Percentiles rank a stretch among this genome's conserved stretches.
These are phyloP conservation scores for Sophora flavescens DNA, from an alignment of 306 rosid genomes.

Conservation along the genomic window DNA sequence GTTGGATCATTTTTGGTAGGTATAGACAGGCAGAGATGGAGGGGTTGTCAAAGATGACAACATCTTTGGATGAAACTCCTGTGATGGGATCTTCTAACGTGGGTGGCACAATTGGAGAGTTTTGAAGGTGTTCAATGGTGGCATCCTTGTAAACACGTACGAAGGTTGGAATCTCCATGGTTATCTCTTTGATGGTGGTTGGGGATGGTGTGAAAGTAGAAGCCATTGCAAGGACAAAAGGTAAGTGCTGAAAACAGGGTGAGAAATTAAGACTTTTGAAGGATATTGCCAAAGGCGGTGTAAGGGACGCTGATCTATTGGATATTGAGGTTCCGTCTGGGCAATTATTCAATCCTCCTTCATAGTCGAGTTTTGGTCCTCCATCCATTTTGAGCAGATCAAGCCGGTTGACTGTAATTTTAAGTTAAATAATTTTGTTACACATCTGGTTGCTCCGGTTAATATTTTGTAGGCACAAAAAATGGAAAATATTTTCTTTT, in stretches of 20 bases:
- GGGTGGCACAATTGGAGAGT: slow-evolving; percentile 24
- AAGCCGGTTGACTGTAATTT: no score
- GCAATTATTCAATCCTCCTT: no score
- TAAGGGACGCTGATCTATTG: no score
- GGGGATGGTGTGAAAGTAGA: background rate
- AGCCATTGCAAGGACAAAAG: background rate
- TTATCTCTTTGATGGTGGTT: background rate
- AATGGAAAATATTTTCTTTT: no score
- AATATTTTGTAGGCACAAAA: no score
- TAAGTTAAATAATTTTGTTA: no score
- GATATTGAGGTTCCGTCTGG: no score
- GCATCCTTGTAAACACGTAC: slow-evolving; percentile 24
- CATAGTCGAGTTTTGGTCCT: no score
- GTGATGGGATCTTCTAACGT: background rate
- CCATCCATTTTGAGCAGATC: no score
- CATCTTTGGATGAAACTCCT: slow-evolving; percentile 36
- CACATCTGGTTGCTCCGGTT: no score
- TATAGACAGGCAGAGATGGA: slow-evolving; percentile 41
- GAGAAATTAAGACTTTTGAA: no score
- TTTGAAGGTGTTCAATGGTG: slow-evolving; percentile 22
- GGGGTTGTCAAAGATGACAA: slow-evolving; percentile 28
- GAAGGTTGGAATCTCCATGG: background rate
- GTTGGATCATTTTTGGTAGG: slow-evolving; percentile 11
- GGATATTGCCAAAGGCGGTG: no score
- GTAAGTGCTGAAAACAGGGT: background rate